Percentiles rank a stretch among this genome's conserved stretches.
phyloP scores from a whole-genome alignment of 805 yeast species.

The Metschnikowia peoriensis region DNA sequence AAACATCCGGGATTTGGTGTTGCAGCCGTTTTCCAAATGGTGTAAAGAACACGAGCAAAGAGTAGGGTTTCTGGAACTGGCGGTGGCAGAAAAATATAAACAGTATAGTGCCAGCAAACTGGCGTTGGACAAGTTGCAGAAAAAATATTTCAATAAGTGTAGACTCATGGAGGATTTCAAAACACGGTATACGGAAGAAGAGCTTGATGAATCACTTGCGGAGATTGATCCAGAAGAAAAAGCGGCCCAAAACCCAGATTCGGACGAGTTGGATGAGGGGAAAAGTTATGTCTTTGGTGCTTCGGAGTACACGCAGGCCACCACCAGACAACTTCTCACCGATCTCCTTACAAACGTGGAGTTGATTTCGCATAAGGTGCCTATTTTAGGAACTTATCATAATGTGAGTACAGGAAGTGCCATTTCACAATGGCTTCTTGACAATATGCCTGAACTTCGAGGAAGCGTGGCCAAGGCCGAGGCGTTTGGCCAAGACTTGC shows the following conservation, averaged over 20 bases:
- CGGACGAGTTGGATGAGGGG: conserved; percentile 22
- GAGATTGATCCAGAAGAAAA: conserved; percentile 3
- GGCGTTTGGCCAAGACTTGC: conserved; percentile 67
- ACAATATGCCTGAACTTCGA: conserved; percentile 41
- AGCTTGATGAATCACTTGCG: conserved; percentile 24
- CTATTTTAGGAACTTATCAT: conserved; percentile 67
- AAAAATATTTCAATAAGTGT: conserved; percentile 74
- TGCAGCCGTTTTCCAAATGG: conserved; percentile 75
- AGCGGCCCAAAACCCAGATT: conserved; percentile 8
- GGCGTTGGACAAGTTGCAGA: conserved; percentile 56
- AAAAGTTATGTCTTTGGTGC: conserved; percentile 32
- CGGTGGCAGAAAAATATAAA: conserved; percentile 49
- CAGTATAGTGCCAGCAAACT: conserved; percentile 48
- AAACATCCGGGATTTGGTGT: conserved; percentile 56
- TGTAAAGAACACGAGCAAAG: conserved; percentile 68
- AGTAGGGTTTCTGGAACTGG: conserved; percentile 57
- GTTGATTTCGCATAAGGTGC: conserved; percentile 53
- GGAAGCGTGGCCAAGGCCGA: conserved; percentile 61
- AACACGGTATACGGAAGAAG: conserved; percentile 46
- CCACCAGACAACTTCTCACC: conserved; percentile 33
- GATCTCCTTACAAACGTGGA: conserved; percentile 46
- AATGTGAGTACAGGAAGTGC: conserved; percentile 60
- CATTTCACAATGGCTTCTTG: conserved; percentile 59
- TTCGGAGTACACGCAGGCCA: conserved; percentile 25
- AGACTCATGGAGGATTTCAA: conserved; percentile 67